Conservation (phyloP, 768 basidiomycete genomes). For the Psilocybe azurescens region DNA sequence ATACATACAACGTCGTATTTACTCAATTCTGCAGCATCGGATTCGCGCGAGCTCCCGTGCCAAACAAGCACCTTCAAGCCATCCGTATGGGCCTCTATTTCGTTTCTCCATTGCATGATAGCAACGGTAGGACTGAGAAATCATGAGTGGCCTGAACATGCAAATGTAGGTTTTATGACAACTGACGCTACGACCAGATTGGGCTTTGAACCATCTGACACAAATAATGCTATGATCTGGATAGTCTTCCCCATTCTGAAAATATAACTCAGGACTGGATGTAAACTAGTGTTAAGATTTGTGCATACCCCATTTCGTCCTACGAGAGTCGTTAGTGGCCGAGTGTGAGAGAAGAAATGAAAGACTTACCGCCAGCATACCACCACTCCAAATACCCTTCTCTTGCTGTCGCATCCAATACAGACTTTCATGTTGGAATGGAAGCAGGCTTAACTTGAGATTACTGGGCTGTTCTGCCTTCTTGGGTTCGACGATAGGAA, state of each 20-base stretch:
- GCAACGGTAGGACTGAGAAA: conserved; percentile 50
- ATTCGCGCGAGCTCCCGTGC: conserved; percentile 83
- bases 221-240: conserved; percentile 90
- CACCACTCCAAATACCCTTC: conserved; percentile 83
- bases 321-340: conserved; percentile 29
- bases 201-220: conserved; percentile 77
- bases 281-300: neutral
- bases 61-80: conserved; percentile 89
- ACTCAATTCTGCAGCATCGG: conserved; percentile 68
- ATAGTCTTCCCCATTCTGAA: conserved; percentile 93
- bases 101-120: conserved; percentile 89
- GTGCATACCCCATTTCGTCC: conserved; percentile 90
- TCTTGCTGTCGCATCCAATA: conserved; percentile 98
- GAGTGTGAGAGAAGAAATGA: neutral
- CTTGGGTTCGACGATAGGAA: conserved; percentile 65
- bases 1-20: conserved; percentile 84
- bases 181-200: conserved; percentile 92
- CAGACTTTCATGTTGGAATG: conserved; percentile 95
- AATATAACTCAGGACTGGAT: conserved; percentile 14
- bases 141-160: conserved; percentile 27
- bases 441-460: conserved; percentile 86
- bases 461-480: conserved; percentile 80
- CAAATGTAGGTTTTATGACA: neutral
- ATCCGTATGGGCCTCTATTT: conserved; percentile 86
- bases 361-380: conserved; percentile 82